These are phyloP conservation scores for Xerocomellus amylosporus DNA, from an alignment of 768 basidiomycete genomes.

Conservation along the genomic window DNA sequence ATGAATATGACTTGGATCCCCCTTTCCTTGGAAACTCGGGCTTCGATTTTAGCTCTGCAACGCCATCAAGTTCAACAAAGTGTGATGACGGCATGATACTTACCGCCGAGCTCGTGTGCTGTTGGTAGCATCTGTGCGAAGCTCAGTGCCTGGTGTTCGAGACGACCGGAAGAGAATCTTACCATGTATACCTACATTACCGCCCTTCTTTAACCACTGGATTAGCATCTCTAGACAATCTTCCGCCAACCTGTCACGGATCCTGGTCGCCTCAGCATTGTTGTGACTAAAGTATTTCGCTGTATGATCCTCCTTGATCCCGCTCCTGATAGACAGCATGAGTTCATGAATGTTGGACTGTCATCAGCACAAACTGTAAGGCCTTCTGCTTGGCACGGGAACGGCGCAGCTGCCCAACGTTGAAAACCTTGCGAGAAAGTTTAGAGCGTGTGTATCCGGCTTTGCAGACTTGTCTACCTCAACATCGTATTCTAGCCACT, in stretches of 20 bases:
- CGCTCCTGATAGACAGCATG: constrained; percentile 47
- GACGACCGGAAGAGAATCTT: constrained; percentile 14
- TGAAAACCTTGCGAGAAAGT: constrained; percentile 71
- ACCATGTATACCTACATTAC: constrained; percentile 99
- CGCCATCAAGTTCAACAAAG: constrained; percentile 1
- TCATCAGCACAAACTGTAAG: constrained; percentile 50
- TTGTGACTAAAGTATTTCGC: constrained; percentile 87
- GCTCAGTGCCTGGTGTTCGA: background rate
- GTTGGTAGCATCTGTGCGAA: constrained; percentile 85
- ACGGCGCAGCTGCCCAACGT: constrained; percentile 91
- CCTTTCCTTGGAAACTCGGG: constrained; percentile 81
- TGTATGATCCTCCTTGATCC: constrained; percentile 87
- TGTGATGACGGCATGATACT: constrained; percentile 13
- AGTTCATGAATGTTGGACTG: background rate
- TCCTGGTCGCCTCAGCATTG: constrained; percentile 71
- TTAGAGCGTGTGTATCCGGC: background rate
- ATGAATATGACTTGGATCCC: constrained; percentile 89
- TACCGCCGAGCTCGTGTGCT: constrained; percentile 76
- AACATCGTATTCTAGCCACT: constrained; percentile 99
- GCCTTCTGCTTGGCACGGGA: constrained; percentile 80
- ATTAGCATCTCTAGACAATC: constrained; percentile 96
- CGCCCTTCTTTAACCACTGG: constrained; percentile 90
- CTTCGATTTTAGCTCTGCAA: constrained; percentile 74
- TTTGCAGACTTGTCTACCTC: constrained; percentile 48
- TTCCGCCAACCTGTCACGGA: constrained; percentile 79